phyloP scores from a whole-genome alignment of 495 filamentous ascomycete species.

The Hyaloscypha hepaticicola region DNA sequence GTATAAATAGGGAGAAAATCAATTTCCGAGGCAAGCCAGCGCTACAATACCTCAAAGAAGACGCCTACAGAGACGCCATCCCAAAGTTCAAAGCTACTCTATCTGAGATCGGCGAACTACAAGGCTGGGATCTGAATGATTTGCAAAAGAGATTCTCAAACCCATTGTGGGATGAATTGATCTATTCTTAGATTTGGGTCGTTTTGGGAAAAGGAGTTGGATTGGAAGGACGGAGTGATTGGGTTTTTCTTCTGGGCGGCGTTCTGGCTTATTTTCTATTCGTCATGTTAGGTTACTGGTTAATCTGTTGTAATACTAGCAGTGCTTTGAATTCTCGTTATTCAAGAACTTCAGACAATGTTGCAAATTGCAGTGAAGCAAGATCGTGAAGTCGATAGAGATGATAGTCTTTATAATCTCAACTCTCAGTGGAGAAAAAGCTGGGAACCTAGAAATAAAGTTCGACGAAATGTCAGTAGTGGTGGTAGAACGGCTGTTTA shows the following conservation, averaged over 20 bases:
- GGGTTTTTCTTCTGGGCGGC: background rate
- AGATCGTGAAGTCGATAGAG: too few relatives aligned
- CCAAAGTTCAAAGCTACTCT: constrained; percentile 40
- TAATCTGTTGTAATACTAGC: too few relatives aligned
- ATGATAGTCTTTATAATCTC: too few relatives aligned
- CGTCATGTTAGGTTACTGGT: background rate
- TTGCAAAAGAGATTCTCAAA: constrained; percentile 43
- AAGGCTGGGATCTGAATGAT: constrained; percentile 49
- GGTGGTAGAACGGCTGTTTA: background rate
- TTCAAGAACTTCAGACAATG: too few relatives aligned
- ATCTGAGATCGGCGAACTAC: constrained; percentile 42
- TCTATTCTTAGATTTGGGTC: constrained; percentile 18
- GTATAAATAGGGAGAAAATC: constrained; percentile 27
- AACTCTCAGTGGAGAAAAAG: too few relatives aligned
- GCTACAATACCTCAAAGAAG: constrained; percentile 41
- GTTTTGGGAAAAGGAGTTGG: background rate
- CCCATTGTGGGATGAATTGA: constrained; percentile 38
- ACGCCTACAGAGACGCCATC: constrained; percentile 46
- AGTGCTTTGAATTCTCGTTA: too few relatives aligned
- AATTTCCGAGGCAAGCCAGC: constrained; percentile 34
- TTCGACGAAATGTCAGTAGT: too few relatives aligned
- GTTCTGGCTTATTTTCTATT: background rate
- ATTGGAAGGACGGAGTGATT: background rate
- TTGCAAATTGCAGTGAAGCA: too few relatives aligned
- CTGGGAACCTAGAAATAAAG: too few relatives aligned